Conservation (phyloP, 352 stramenopile genomes). For the Saprolegnia parasitica region DNA sequence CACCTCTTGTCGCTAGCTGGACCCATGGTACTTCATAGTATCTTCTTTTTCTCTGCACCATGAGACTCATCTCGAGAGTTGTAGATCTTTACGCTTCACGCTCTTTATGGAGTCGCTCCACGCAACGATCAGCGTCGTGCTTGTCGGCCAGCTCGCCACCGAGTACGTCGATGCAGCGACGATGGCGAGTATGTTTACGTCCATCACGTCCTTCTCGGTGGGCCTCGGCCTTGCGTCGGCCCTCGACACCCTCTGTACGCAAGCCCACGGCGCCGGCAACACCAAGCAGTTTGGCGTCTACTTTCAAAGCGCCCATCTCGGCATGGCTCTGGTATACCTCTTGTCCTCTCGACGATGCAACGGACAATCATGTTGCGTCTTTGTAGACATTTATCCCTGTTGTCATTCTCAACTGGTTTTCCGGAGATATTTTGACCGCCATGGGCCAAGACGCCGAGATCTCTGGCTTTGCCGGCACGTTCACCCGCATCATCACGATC, state of each 20-base stretch:
- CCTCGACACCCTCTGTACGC: slow-evolving; percentile 51
- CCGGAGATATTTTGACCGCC: neutral
- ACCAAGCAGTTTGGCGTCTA: slow-evolving; percentile 60
- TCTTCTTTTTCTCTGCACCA: too few species aligned
- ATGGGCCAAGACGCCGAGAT: slow-evolving; percentile 33
- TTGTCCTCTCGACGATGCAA: neutral
- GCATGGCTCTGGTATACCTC: slow-evolving; percentile 16
- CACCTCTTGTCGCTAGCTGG: too few species aligned
- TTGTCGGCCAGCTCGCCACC: slow-evolving; percentile 54
- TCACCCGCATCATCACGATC: slow-evolving; percentile 54
- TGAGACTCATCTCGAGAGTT: neutral
- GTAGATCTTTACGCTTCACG: slow-evolving; percentile 15
- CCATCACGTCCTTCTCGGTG: slow-evolving; percentile 50
- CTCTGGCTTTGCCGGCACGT: slow-evolving; percentile 48
- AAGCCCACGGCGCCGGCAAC: slow-evolving; percentile 58
- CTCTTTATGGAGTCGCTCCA: slow-evolving; percentile 55
- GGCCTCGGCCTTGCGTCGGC: slow-evolving; percentile 49
- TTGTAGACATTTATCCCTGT: neutral
- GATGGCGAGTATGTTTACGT: slow-evolving; percentile 33
- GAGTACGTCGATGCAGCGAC: slow-evolving; percentile 58
- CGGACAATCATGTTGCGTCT: neutral
- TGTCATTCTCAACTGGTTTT: slow-evolving; percentile 1
- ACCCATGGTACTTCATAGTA: too few species aligned
- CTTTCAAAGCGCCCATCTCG: slow-evolving; percentile 5
- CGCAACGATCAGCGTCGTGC: slow-evolving; percentile 44